Conservation (phyloP, 345 rosid genomes). For the Eucalyptus cloeziana region DNA sequence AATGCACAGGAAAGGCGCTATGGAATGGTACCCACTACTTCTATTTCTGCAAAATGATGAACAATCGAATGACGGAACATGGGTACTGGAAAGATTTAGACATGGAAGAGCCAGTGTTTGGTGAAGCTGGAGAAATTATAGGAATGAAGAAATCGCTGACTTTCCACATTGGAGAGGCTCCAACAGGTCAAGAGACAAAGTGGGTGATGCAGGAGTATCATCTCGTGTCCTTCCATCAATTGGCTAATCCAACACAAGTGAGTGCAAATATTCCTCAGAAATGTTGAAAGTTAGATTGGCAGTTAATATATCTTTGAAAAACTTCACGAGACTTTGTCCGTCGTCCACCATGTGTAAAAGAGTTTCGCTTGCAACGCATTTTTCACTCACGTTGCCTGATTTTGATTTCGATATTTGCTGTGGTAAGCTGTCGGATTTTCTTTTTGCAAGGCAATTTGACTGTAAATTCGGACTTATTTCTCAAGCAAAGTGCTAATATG, state of each 20-base stretch:
- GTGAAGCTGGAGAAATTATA: neutral
- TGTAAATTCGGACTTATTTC: neutral
- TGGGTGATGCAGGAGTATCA: conserved; percentile 39
- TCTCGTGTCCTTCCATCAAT: neutral
- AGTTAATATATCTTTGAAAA: neutral
- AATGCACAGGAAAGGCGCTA: conserved; percentile 23
- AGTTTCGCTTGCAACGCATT: neutral
- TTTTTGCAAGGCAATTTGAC: neutral
- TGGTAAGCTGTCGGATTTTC: neutral
- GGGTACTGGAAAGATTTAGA: conserved; percentile 29
- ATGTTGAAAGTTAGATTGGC: neutral
- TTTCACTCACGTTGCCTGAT: neutral
- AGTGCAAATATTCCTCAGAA: neutral
- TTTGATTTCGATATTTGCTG: neutral
- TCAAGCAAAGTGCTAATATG: neutral
- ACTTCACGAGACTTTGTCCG: neutral
- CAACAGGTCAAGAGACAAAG: conserved; percentile 3
- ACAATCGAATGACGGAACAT: neutral
- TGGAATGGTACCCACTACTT: conserved; percentile 18
- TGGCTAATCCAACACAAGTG: neutral
- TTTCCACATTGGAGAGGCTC: conserved; percentile 4
- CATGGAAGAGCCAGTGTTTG: conserved; percentile 9
- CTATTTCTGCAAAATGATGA: conserved; percentile 17
- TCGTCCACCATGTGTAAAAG: neutral
- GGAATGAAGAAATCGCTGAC: conserved; percentile 19